Base-by-base conservation (phyloP, 805 yeast species). In the Kodamaea lidongshanica region DNA sequence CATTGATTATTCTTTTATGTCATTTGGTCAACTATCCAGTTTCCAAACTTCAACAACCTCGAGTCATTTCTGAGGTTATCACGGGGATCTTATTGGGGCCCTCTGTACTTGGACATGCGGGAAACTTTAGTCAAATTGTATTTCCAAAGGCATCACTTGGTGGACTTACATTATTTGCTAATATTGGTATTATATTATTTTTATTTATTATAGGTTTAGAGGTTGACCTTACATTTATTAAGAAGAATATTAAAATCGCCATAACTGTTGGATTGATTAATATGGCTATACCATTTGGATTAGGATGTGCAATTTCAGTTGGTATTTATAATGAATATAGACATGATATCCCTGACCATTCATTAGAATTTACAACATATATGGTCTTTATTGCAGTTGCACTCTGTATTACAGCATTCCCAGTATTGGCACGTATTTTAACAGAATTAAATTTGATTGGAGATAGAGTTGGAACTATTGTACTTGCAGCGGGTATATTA, bases 331-430 rank as follows among this genome's bases (percentile, higher is more conserved):
- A 78, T 16, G 64, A 70, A 20, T 79, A 78, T 48, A 27, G 37
- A 14, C 16, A 21, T 15, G 30, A 22, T 11, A 34, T 25, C 48
- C 11, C 16, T 13, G 38, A 47, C 21, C 48, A 52, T 4, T 30
- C 30, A 14, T 62, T 77, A 19, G 62, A 74, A 32, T 82, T 81
- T 48, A 77, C 88, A 9, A 79, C 86, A 0, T 83, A 68, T 44
- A 75, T 79, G 79, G 82, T 82, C 7, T 83, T 83, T 44, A 77
- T 83, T 29, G 88, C 89, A 3, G 86, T 80, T 8, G 89, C 94
- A 2, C 68, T 82, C 66, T 75, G 89, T 39, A 80, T 83, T 41
- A 83, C 94, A 3, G 94, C 94, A 1, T 78, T 83, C 52, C 94
- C 94, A 0, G 94, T 83, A 2, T 56, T 83, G 38, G 89, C 84